Evolutionary conservation across 441 rosid species (phyloP), one percentile per base, ranked within the genome.

Genomic region (Manihot esculenta): DNA sequence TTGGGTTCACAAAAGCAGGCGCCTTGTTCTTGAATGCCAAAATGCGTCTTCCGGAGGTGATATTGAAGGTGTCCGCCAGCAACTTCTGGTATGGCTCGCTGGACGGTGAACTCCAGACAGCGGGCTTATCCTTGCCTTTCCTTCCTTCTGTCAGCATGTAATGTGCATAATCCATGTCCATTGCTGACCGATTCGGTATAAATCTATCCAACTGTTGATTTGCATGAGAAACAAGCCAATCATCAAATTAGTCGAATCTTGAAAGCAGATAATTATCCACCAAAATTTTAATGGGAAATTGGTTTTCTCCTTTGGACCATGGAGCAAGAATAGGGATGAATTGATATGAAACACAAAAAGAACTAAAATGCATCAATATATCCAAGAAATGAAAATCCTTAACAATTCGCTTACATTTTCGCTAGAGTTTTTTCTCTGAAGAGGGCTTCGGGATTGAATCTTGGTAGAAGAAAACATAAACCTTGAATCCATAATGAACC

Each of bases 21-120:
- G 92, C 89, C 73, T 89, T 90, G 80, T 85, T 89, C 71, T 79
- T 84, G 80, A 92, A 90, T 10, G 94, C 88, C 62, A 86, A 78
- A 50, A 90, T 92, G 49, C 97, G 79, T 2, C 90, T 84, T 75
- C 84, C 74, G 62, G 88, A 73, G 62, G 88, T 88, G 82, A 88
- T 82, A 62, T 89, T 85, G 71, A 88, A 76, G 0, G 89, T 66
- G 73, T 86, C 93, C 1, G 93, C 95, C 49, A 90, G 68, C 50
- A 72, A 80, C 86, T 88, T 93, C 84, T 74, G 75, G 77, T 89
- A 89, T 8, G 89, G 89, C 79, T 86, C 91, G 53, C 77, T 84
- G 1, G 95, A 82, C 9, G 94, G 90, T 23, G 96, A 88, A 73
- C 75, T 76, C 64, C 53, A 66, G 3, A n/a, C 64, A 0, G 82